Evolutionary conservation across 768 basidiomycete species (phyloP), one percentile per base, ranked within the genome.

Genomic region (Paxillus rubicundulus): DNA sequence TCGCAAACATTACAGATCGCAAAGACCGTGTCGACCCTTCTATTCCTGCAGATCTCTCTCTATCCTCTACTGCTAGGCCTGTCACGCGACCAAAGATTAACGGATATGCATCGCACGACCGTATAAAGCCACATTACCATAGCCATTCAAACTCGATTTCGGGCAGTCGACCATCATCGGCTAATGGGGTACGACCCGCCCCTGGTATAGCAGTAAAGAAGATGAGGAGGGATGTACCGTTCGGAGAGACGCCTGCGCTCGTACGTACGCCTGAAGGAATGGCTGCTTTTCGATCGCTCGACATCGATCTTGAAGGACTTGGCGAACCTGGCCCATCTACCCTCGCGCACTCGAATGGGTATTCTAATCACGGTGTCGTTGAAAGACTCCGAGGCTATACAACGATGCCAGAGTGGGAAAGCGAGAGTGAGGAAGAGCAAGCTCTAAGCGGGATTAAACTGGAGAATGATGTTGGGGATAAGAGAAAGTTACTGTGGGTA

Each of bases 1-100:
- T 98, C 17, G 84, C 84, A 62, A 86, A 95, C 62, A 87, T 98
- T 59, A 90, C 89, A 2, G 97, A 98, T 70, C 82, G 85, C 61
- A 87, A 85, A 62, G 91, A 95, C 61, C 82, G 89, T 53, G 72
- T 80, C 2, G 87, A 91, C 62, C 88, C 87, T 16, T 63, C 65
- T 52, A 84, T 90, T 50, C 87, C 88, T 21, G 60, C 70, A 24
- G 70, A 72, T 49, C 65, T 77, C 66, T 77, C 57, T 64, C 72
- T 42, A 45, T 63, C 50, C 1, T 51, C 60, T 10, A 41, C 55
- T 13, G 34, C 45, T 50, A 61, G 66, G 39, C 61, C 66, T 3
- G 45, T 62, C 20, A 34, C 82, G 72, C 58, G 82, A 73, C 40
- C 73, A 20, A 76, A 74, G 57, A 55, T 75, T 34, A 82, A 80